Conservation (phyloP, 495 filamentous ascomycete genomes). For the Neurospora terricola region DNA sequence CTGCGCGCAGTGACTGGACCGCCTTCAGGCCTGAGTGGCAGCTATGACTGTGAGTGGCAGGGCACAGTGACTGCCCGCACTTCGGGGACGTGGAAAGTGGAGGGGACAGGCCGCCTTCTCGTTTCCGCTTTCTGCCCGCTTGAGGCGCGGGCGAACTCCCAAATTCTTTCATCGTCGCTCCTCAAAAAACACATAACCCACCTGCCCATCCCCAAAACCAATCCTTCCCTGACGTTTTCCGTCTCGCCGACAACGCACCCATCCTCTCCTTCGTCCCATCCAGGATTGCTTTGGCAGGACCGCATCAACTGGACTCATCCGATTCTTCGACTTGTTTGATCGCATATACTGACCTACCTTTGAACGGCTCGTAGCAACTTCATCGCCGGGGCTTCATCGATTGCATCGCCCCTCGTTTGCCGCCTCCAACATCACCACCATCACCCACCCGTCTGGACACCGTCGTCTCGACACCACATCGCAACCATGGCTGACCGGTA, state of each 20-base stretch:
- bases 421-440: slow-evolving; percentile 27
- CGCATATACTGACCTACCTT: slow-evolving; percentile 40
- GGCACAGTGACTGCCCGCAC: background rate
- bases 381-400: background rate
- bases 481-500: slow-evolving; percentile 91
- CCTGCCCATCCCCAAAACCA: slow-evolving; percentile 20
- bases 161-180: slow-evolving; percentile 27
- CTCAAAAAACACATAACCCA: slow-evolving; percentile 23
- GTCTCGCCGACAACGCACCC: background rate
- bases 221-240: slow-evolving; percentile 15
- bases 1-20: background rate
- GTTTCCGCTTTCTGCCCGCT: slow-evolving; percentile 20
- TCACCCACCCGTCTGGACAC: slow-evolving; percentile 17
- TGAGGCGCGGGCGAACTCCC: slow-evolving; percentile 3
- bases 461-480: slow-evolving; percentile 13
- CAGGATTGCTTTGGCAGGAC: background rate
- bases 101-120: slow-evolving; percentile 7
- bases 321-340: slow-evolving; percentile 37
- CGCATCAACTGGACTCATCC: slow-evolving; percentile 31
- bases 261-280: background rate
- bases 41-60: background rate
- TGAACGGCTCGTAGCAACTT: slow-evolving; percentile 25
- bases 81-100: background rate
- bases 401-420: background rate
- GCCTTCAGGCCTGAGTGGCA: background rate